Evolutionary conservation across 2,329 filamentous ascomycete species (phyloP), one percentile per base, ranked within the genome.

Genomic region (Madurella fahalii): DNA sequence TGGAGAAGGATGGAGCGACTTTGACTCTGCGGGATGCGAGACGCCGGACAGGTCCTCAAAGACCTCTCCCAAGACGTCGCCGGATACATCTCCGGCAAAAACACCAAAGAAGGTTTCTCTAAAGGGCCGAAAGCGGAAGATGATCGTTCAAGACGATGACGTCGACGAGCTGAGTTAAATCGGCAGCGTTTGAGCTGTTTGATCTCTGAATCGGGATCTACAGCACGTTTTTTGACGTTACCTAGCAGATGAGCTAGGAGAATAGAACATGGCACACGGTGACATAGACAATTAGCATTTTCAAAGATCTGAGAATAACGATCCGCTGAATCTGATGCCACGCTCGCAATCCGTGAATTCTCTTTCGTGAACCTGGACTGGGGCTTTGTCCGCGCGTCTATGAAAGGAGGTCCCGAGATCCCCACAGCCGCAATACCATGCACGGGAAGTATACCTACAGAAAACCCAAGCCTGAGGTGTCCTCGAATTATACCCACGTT

Each of bases 1-100:
- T 0, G 69, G 67, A 1, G 50, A 57, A 5, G 65, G 59, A 0
- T 72, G 70, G 68, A 50, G 41, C 2, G 58, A 56, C n/a, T 55
- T 59, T 0, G 50, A 50, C 3, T 40, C n/a, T 1, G 61, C 56
- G 40, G 50, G 45, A 5, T 42, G 40, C 15, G 46, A 30, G n/a
- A 41, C 47, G 39, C 37, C 39, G 42, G 32, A 8, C 41, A 54
- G 45, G n/a, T 34, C 39, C 1, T n/a, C 17, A 15, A 41, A 11
- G 30, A 42, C 45, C 47, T 56, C 32, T 43, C 54, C 34, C 16
- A 43, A 18, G 45, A 43, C 47, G 2, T 58, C 53, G 5, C 41
- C 55, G 4, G 51, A 56, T 9, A 45, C 54, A 7, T 47, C 52
- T 11, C 54, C 54, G 9, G 44, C 39, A 12, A 56, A 50, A 32